These are phyloP conservation scores for Mycena crocata DNA, from an alignment of 768 basidiomycete species.

Conservation along the genomic window DNA sequence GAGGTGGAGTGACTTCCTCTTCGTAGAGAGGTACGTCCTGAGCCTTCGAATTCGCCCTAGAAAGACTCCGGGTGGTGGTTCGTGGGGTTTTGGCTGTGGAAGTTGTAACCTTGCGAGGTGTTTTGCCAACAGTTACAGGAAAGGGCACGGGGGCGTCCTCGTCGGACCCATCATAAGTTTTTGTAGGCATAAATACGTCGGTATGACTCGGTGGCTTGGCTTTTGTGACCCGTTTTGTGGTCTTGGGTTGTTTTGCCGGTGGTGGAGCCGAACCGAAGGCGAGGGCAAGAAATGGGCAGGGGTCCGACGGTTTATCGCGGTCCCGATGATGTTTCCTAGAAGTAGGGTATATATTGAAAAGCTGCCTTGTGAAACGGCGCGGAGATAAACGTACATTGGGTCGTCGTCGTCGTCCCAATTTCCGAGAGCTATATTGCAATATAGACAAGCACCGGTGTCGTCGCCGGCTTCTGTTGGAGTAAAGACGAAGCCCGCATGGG, in stretches of 20 bases:
- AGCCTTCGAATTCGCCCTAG: constrained; percentile 36
- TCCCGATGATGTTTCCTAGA: constrained; percentile 80
- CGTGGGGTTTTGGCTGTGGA: constrained; percentile 39
- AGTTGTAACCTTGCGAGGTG: constrained; percentile 32
- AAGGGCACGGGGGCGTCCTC: constrained; percentile 38
- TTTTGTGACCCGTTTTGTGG: constrained; percentile 44
- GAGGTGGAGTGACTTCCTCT: constrained; percentile 37
- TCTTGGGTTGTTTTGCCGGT: constrained; percentile 41
- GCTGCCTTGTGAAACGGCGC: constrained; percentile 4
- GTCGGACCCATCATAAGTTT: constrained; percentile 54
- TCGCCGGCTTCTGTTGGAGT: constrained; percentile 75
- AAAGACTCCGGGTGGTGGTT: constrained; percentile 35
- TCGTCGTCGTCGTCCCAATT: constrained; percentile 93
- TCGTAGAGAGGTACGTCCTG: constrained; percentile 34
- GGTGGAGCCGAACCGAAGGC: constrained; percentile 41
- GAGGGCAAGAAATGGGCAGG: constrained; percentile 57
- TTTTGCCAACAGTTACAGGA: constrained; percentile 34
- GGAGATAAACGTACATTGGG: constrained; percentile 75
- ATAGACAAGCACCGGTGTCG: constrained; percentile 88
- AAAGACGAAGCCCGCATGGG: constrained; percentile 88
- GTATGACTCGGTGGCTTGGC: constrained; percentile 42
- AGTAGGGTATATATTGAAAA: constrained; percentile 23
- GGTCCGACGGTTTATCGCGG: constrained; percentile 62
- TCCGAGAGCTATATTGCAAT: constrained; percentile 82
- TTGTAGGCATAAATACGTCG: constrained; percentile 52